phyloP scores from a whole-genome alignment of 257 asterid genomes.

The Scutellaria baicalensis region DNA sequence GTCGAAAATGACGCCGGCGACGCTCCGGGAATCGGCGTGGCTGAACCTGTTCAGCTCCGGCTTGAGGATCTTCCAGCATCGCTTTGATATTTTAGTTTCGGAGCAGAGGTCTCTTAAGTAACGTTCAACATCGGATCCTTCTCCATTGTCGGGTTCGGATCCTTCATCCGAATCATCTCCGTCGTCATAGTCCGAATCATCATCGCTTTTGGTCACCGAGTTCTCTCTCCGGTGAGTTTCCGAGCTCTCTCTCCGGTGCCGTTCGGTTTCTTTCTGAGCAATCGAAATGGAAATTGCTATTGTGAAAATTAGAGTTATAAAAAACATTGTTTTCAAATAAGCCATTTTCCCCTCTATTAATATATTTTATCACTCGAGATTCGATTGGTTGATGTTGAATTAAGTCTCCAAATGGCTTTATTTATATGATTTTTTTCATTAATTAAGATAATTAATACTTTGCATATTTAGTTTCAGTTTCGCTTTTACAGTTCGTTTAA shows the following conservation, averaged over 20 bases:
- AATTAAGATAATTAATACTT: neutral
- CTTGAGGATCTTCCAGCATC: constrained; percentile 13
- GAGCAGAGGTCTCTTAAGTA: constrained; percentile 13
- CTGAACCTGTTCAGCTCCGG: neutral
- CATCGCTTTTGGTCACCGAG: too few species aligned
- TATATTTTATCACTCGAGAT: neutral
- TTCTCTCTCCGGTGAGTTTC: too few species aligned
- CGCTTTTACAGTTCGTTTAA: neutral
- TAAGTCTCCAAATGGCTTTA: neutral
- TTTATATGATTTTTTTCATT: constrained; percentile 8
- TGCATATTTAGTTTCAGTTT: neutral
- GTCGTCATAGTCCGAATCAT: neutral
- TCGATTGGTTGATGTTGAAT: neutral
- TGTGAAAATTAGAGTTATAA: neutral
- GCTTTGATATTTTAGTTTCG: neutral
- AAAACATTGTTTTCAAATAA: neutral
- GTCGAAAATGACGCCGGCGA: constrained; percentile 7
- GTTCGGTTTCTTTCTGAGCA: neutral
- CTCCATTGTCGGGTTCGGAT: neutral
- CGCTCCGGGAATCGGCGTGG: neutral
- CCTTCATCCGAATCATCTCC: neutral
- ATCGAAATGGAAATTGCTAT: neutral
- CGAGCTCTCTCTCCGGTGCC: too few species aligned
- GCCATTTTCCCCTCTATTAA: neutral
- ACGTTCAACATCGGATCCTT: neutral